Conservation (phyloP, 495 filamentous ascomycete genomes). For the Collariella sp. region DNA sequence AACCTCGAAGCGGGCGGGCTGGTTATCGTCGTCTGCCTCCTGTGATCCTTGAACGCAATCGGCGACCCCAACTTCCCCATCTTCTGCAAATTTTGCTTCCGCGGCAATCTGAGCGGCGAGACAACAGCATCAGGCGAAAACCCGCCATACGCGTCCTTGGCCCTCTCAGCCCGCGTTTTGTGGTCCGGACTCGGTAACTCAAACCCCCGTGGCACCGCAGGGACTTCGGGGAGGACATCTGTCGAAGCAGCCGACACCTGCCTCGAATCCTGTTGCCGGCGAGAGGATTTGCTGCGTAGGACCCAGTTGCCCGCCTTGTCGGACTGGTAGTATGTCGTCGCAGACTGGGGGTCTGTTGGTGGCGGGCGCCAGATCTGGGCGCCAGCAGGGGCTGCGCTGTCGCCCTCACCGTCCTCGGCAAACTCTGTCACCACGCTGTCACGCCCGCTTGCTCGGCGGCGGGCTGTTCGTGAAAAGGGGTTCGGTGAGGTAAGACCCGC, state of each 20-base stretch:
- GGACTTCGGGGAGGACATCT: constrained; percentile 4
- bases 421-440: constrained; percentile 40
- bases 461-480: constrained; percentile 1
- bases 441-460: constrained; percentile 16
- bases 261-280: background rate
- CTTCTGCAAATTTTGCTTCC: constrained; percentile 8
- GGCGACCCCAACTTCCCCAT: constrained; percentile 26
- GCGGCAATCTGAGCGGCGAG: constrained; percentile 19
- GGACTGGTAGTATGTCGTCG: constrained; percentile 33
- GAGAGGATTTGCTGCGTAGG: constrained; percentile 20
- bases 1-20: constrained; percentile 4
- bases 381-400: constrained; percentile 23
- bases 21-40: constrained; percentile 3
- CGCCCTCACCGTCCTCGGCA: constrained; percentile 39
- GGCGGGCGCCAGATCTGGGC: constrained; percentile 36
- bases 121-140: constrained; percentile 23
- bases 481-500: constrained; percentile 23
- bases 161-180: constrained; percentile 33
- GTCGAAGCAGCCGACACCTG: constrained; percentile 12
- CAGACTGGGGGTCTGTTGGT: constrained; percentile 29
- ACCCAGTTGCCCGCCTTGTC: constrained; percentile 42
- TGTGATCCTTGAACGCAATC: constrained; percentile 21
- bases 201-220: constrained; percentile 11
- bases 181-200: constrained; percentile 35
- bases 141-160: constrained; percentile 20